phyloP scores from a whole-genome alignment of 2,329 filamentous ascomycete species.

The Elsinoe arachidis region DNA sequence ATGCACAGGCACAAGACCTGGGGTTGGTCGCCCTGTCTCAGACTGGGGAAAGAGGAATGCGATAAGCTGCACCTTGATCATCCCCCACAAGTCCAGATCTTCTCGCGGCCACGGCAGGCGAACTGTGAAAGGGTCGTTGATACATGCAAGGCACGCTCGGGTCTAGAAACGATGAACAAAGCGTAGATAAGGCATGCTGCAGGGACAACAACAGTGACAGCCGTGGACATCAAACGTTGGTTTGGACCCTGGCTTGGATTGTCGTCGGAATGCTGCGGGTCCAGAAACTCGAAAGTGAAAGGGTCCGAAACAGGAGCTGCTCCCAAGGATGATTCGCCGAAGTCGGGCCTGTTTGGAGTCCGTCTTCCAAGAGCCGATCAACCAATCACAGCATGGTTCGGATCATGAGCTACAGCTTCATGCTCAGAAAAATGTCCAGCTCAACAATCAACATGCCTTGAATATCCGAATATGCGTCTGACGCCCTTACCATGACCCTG shows the following conservation, averaged over 20 bases:
- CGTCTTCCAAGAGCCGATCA: background rate
- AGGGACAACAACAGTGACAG: background rate
- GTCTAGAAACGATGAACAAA: conserved; percentile 4
- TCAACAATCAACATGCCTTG: background rate
- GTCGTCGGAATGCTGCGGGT: background rate
- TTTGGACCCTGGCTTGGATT: background rate
- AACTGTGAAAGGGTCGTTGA: background rate
- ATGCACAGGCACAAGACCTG: background rate
- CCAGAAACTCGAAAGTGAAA: background rate
- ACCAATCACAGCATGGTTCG: background rate
- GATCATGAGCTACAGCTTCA: background rate
- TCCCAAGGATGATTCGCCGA: background rate
- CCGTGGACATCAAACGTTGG: background rate
- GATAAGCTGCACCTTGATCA: background rate
- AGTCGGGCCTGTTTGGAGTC: background rate
- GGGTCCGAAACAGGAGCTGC: background rate
- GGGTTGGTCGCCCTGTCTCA: background rate
- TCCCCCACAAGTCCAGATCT: background rate
- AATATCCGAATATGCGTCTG: background rate
- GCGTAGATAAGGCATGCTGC: conserved; percentile 1
- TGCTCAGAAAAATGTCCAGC: background rate
- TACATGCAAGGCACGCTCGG: background rate
- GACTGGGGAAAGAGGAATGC: conserved; percentile 8
- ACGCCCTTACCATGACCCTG: background rate
- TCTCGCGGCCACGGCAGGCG: background rate